Evolutionary conservation across 2,329 filamentous ascomycete genomes (phyloP).

Genomic region (Sclerotinia borealis): DNA sequence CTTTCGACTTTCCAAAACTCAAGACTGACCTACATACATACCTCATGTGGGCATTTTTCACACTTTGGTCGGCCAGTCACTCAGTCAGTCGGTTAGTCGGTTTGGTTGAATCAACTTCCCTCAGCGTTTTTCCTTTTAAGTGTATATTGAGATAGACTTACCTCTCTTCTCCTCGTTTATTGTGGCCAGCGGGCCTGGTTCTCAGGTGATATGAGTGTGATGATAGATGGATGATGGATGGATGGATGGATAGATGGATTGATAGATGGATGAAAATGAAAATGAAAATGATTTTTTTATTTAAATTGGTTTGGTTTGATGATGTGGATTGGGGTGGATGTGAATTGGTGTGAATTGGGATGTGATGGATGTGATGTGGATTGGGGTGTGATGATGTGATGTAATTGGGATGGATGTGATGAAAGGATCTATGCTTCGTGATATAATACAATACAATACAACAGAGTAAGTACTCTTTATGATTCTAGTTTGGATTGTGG

Average conservation of each 20-base stretch:
- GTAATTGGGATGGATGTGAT: no score
- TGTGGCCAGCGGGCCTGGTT: not conserved
- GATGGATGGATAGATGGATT: not conserved
- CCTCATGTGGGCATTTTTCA: not conserved
- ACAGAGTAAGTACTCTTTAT: no score
- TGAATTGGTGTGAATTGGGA: accelerated
- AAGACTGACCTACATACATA: not conserved
- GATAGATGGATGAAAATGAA: not conserved
- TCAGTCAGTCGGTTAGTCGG: not conserved
- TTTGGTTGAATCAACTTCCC: not conserved
- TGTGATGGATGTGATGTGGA: not conserved
- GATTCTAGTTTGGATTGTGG: no score
- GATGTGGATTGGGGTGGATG: not conserved
- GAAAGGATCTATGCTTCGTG: no score
- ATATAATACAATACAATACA: no score
- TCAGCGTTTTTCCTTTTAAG: not conserved
- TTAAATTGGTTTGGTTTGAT: not conserved
- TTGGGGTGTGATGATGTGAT: not conserved
- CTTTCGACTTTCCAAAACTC: not conserved
- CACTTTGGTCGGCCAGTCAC: not conserved
- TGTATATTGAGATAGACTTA: not conserved
- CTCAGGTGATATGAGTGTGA: not conserved
- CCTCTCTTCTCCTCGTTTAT: not conserved
- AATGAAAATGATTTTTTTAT: not conserved
- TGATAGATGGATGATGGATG: not conserved